These are phyloP conservation scores for Sugiyamaella lignohabitans DNA, from an alignment of 805 yeast genomes.

Conservation along the genomic window DNA sequence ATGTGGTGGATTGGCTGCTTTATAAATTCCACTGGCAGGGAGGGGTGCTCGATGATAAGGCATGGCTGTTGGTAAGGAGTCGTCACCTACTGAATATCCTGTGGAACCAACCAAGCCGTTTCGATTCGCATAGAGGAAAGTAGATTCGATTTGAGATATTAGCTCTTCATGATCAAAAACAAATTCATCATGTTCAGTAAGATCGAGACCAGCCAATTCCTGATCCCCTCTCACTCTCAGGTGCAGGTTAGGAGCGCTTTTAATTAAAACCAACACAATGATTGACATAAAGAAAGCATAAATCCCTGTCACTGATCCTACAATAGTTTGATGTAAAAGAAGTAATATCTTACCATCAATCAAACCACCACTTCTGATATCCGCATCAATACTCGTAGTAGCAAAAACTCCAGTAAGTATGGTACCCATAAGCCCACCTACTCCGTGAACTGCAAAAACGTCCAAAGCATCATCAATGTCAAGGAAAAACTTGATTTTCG, in stretches of 20 bases:
- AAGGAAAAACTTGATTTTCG: slow-evolving; percentile 65
- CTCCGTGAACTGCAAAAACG: slow-evolving; percentile 86
- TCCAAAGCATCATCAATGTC: slow-evolving; percentile 92
- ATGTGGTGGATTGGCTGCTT: background rate
- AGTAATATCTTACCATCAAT: slow-evolving; percentile 74
- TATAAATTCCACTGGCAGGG: background rate
- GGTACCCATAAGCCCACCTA: slow-evolving; percentile 80
- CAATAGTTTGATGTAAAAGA: slow-evolving; percentile 85
- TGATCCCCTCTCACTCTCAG: slow-evolving; percentile 80
- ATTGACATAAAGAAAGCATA: slow-evolving; percentile 76
- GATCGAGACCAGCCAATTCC: slow-evolving; percentile 83
- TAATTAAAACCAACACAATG: slow-evolving; percentile 57
- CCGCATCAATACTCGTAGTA: slow-evolving; percentile 51
- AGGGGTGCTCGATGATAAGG: too few species aligned
- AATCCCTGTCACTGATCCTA: slow-evolving; percentile 56
- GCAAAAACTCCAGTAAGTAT: slow-evolving; percentile 88
- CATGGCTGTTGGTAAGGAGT: too few species aligned
- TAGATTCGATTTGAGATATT: background rate
- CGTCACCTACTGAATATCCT: background rate
- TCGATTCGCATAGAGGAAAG: too few species aligned
- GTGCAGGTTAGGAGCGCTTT: slow-evolving; percentile 72
- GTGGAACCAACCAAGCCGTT: too few species aligned
- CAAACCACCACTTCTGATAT: slow-evolving; percentile 62
- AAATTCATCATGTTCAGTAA: slow-evolving; percentile 85
- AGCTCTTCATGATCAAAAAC: slow-evolving; percentile 41